These are phyloP conservation scores for Candida glucosophila DNA, from an alignment of 1,139 yeast genomes.

Conservation along the genomic window DNA sequence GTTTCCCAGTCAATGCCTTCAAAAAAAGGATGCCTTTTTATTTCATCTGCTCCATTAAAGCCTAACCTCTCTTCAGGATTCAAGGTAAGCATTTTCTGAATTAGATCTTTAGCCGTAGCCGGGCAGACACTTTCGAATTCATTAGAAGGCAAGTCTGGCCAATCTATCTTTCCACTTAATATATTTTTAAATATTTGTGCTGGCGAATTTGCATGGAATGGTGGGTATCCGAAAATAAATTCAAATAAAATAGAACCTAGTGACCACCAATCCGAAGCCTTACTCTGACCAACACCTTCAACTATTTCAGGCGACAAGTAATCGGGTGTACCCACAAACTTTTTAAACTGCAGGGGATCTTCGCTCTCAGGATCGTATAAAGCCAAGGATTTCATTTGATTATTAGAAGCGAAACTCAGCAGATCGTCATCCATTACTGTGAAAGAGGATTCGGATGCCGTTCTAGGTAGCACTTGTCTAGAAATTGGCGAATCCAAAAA, in stretches of 20 bases:
- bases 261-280: constrained; percentile 97
- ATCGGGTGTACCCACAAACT: constrained; percentile 95
- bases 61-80: constrained; percentile 70
- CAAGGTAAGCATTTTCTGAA: constrained; percentile 48
- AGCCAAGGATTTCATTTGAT: constrained; percentile 41
- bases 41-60: constrained; percentile 66
- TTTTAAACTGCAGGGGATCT: constrained; percentile 29
- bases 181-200: constrained; percentile 78
- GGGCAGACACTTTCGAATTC: constrained; percentile 49
- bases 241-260: constrained; percentile 93
- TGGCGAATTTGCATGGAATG: constrained; percentile 81
- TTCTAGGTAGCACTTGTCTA: constrained; percentile 38
- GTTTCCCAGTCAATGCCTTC: constrained; percentile 64
- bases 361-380: constrained; percentile 63
- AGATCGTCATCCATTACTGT: constrained; percentile 45
- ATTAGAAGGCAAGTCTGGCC: constrained; percentile 66
- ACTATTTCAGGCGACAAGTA: constrained; percentile 96
- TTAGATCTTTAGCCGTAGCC: constrained; percentile 66
- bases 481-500: constrained; percentile 41
- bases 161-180: constrained; percentile 61
- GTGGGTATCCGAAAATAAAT: constrained; percentile 87
- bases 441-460: constrained; percentile 50
- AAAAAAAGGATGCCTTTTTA: constrained; percentile 72
- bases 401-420: constrained; percentile 19
- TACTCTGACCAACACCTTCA: constrained; percentile 76